phyloP scores from a whole-genome alignment of 495 filamentous ascomycete genomes.

The Tuber borchii region DNA sequence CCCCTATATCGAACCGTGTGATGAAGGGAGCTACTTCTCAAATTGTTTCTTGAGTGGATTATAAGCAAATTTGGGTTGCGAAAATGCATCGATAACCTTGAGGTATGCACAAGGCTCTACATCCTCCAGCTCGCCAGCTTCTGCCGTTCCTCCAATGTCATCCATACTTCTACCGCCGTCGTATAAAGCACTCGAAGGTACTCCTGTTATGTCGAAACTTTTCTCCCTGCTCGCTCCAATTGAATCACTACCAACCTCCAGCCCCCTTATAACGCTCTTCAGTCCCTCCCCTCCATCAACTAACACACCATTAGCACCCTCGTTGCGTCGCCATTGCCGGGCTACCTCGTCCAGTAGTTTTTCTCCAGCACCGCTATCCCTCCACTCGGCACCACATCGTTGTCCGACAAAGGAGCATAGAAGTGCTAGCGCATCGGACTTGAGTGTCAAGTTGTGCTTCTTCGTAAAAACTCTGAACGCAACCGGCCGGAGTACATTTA shows the following conservation, averaged over 20 bases:
- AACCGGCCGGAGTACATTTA: constrained; percentile 76
- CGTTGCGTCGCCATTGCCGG: constrained; percentile 72
- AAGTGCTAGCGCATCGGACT: constrained; percentile 73
- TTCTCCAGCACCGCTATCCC: constrained; percentile 88
- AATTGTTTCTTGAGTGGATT: constrained; percentile 87
- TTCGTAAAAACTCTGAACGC: constrained; percentile 96
- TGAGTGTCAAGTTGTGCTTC: constrained; percentile 92
- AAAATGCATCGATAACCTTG: constrained; percentile 39
- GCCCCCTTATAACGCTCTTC: constrained; percentile 67
- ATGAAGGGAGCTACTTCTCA: constrained; percentile 52
- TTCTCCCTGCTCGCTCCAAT: constrained; percentile 52
- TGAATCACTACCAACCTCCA: constrained; percentile 52
- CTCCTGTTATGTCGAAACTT: constrained; percentile 48
- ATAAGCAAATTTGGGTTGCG: constrained; percentile 80
- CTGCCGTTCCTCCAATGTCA: constrained; percentile 56
- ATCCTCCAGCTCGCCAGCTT: constrained; percentile 50
- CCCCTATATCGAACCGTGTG: constrained; percentile 13
- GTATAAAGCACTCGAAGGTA: constrained; percentile 27
- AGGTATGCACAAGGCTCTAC: constrained; percentile 37
- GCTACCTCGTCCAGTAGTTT: constrained; percentile 87
- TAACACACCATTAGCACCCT: constrained; percentile 65
- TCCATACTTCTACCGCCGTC: constrained; percentile 43
- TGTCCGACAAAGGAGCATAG: constrained; percentile 84
- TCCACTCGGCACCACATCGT: constrained; percentile 92
- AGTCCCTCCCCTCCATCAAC: constrained; percentile 77